Evolutionary conservation across 495 filamentous ascomycete genomes (phyloP).

Genomic region (Hypoxylon fragiforme): DNA sequence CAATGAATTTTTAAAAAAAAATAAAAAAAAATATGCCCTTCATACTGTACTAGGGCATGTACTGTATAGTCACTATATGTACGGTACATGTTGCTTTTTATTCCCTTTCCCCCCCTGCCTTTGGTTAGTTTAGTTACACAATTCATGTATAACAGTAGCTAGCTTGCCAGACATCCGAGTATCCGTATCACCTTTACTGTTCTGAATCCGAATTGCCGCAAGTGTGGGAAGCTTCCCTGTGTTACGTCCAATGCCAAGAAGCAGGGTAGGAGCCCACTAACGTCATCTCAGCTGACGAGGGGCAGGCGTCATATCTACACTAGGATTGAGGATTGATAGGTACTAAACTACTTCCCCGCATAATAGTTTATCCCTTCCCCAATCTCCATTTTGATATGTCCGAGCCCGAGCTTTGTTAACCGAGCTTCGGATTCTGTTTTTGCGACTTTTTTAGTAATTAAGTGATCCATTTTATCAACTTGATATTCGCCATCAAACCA

Average conservation of each 20-base stretch:
- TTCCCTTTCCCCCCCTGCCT: too few relatives aligned
- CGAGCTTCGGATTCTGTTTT: conserved; percentile 33
- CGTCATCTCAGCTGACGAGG: conserved; percentile 8
- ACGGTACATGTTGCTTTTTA: too few relatives aligned
- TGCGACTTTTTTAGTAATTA: conserved; percentile 18
- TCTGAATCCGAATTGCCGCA: conserved; percentile 17
- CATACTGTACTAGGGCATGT: too few relatives aligned
- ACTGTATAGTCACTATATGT: too few relatives aligned
- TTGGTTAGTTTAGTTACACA: too few relatives aligned
- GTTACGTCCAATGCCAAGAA: conserved; percentile 5
- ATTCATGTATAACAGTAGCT: too few relatives aligned
- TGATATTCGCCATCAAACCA: conserved; percentile 25
- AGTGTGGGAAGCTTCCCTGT: background rate
- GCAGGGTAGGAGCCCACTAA: background rate
- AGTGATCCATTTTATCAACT: background rate
- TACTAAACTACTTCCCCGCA: too few relatives aligned
- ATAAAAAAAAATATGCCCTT: too few relatives aligned
- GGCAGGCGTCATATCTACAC: background rate
- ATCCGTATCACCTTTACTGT: conserved; percentile 1
- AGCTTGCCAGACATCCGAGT: too few relatives aligned
- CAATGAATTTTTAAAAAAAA: too few relatives aligned
- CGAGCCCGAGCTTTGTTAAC: conserved; percentile 24
- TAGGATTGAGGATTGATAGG: background rate
- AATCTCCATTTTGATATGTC: conserved; percentile 17
- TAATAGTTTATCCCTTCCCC: conserved; percentile 24